These are phyloP conservation scores for Ramichloridium luteum DNA, from an alignment of 2,329 filamentous ascomycete species.

Conservation along the genomic window DNA sequence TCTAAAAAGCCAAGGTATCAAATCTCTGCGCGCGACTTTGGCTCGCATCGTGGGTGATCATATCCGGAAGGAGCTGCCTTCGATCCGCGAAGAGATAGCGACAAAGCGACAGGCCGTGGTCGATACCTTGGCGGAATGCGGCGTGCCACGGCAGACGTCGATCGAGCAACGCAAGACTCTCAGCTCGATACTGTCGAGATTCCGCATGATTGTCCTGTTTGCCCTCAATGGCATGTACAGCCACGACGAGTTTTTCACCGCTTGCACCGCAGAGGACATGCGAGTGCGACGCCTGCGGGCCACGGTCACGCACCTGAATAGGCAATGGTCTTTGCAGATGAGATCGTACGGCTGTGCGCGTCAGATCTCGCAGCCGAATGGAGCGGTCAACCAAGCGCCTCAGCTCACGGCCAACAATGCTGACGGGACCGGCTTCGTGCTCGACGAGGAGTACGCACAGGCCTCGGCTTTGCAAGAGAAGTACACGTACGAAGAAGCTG, in stretches of 20 bases:
- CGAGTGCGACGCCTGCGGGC: slow-evolving; percentile 40
- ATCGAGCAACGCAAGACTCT: slow-evolving; percentile 40
- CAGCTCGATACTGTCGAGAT: slow-evolving; percentile 33
- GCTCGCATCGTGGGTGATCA: slow-evolving; percentile 37
- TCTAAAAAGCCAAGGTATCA: slow-evolving; percentile 34
- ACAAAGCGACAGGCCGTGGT: slow-evolving; percentile 18
- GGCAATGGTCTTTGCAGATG: slow-evolving; percentile 37
- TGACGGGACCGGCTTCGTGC: slow-evolving; percentile 8
- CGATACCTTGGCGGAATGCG: slow-evolving; percentile 34
- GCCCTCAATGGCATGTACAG: slow-evolving; percentile 43
- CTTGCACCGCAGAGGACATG: too few species aligned
- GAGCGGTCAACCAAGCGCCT: slow-evolving; percentile 4
- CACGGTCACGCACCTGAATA: slow-evolving; percentile 39
- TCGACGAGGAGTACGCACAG: slow-evolving; percentile 7
- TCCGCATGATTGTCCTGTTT: slow-evolving; percentile 34
- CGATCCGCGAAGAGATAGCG: slow-evolving; percentile 22
- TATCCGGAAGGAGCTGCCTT: slow-evolving; percentile 26
- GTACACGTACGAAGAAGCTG: slow-evolving; percentile 26
- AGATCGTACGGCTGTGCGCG: slow-evolving; percentile 30
- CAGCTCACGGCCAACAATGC: slow-evolving; percentile 15
- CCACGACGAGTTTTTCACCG: slow-evolving; percentile 45
- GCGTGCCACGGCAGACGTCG: slow-evolving; percentile 34
- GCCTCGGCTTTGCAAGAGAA: slow-evolving; percentile 10
- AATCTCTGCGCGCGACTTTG: slow-evolving; percentile 36
- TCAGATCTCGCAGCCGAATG: slow-evolving; percentile 19